A percentile compares a stretch with the other conserved stretches of the same genome.
These are phyloP conservation scores for Solanum raphanifolium DNA, from an alignment of 257 asterid genomes.

Conservation along the genomic window DNA sequence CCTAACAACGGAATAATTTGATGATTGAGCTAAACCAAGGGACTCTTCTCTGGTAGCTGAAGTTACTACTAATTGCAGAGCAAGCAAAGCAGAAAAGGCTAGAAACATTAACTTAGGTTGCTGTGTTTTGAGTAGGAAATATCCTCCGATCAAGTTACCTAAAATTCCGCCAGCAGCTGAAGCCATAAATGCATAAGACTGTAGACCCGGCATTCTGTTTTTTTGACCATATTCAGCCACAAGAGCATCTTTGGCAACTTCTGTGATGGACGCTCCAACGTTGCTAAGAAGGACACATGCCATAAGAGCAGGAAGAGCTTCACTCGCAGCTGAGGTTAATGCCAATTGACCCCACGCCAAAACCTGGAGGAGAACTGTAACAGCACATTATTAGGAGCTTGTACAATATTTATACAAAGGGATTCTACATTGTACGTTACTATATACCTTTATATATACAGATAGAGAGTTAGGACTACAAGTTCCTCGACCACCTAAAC, in stretches of 20 bases:
- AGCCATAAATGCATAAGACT: conserved; percentile 80
- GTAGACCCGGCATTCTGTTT: conserved; percentile 50
- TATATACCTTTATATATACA: neutral
- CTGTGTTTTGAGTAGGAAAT: conserved; percentile 41
- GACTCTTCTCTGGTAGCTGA: conserved; percentile 49
- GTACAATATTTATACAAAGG: neutral
- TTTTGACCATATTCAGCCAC: conserved; percentile 67
- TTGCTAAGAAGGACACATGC: conserved; percentile 63
- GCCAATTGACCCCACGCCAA: conserved; percentile 78
- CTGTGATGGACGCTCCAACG: conserved; percentile 75
- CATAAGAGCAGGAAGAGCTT: conserved; percentile 43
- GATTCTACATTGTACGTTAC: neutral
- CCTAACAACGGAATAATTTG: conserved; percentile 7
- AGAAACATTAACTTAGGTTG: conserved; percentile 65
- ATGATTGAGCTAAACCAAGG: conserved; percentile 41
- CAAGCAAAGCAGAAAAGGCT: conserved; percentile 46
- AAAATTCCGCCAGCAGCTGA: conserved; percentile 68
- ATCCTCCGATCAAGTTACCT: conserved; percentile 76
- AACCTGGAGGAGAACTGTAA: conserved; percentile 66
- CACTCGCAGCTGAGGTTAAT: conserved; percentile 50
- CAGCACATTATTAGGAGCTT: neutral
- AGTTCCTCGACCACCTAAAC: neutral
- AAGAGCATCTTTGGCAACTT: conserved; percentile 85
- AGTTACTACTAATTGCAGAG: conserved; percentile 48
- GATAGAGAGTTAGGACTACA: neutral